Evolutionary conservation across 2,329 filamentous ascomycete genomes (phyloP).

Genomic region (Colletotrichum destructivum): DNA sequence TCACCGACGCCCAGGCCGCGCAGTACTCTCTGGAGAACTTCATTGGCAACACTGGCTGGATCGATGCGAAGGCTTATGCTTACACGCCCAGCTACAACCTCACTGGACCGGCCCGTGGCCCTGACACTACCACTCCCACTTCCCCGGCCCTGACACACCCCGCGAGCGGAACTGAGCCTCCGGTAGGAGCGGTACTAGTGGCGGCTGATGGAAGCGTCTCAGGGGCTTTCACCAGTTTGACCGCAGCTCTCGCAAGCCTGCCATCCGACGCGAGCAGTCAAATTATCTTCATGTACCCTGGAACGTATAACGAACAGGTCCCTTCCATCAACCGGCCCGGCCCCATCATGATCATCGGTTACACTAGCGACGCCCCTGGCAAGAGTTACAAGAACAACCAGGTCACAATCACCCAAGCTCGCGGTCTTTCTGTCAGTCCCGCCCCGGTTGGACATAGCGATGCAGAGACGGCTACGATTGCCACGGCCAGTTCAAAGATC

Average conservation of each 20-base stretch:
- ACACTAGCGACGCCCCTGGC: conserved; percentile 63
- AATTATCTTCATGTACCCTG: conserved; percentile 56
- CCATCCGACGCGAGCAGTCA: conserved; percentile 47
- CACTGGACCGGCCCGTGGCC: conserved; percentile 54
- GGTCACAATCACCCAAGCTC: conserved; percentile 68
- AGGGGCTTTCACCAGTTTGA: conserved; percentile 50
- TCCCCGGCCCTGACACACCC: too few species aligned
- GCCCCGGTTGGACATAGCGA: conserved; percentile 56
- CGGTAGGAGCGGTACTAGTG: conserved; percentile 55
- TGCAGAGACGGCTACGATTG: conserved; percentile 65
- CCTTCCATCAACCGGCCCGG: conserved; percentile 64
- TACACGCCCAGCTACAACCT: conserved; percentile 54
- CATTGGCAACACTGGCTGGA: conserved; percentile 58
- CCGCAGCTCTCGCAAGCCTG: conserved; percentile 48
- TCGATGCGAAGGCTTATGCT: conserved; percentile 58
- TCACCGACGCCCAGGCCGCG: conserved; percentile 53
- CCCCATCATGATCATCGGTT: conserved; percentile 70
- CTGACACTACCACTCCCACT: conserved; percentile 32
- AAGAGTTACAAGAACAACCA: conserved; percentile 68
- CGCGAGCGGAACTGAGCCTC: too few species aligned
- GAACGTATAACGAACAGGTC: conserved; percentile 73
- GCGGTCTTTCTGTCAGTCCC: conserved; percentile 47
- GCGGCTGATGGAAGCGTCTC: conserved; percentile 49
- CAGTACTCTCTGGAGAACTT: conserved; percentile 55
- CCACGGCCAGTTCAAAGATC: conserved; percentile 58